A percentile compares a stretch with the other conserved stretches of the same genome.
These are phyloP conservation scores for Euphorbia pulcherrima DNA, from an alignment of 345 rosid species.

Conservation along the genomic window DNA sequence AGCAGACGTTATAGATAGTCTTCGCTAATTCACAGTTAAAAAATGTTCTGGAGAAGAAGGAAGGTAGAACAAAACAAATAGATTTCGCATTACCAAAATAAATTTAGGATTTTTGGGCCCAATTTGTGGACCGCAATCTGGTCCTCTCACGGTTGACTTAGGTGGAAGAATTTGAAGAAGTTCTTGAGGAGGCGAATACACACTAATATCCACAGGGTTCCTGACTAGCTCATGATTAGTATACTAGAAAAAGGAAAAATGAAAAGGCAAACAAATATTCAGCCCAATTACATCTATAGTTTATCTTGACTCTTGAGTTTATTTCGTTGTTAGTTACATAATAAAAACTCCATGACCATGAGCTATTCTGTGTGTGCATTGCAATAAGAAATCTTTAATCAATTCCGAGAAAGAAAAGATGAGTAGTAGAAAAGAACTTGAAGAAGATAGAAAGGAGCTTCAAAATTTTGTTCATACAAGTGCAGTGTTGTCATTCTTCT, in stretches of 20 bases:
- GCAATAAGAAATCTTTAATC: too few relatives aligned
- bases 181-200: constrained; percentile 65
- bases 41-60: not conserved
- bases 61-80: not conserved
- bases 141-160: constrained; percentile 61
- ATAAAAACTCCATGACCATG: too few relatives aligned
- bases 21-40: not conserved
- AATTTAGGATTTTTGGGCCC: constrained; percentile 91
- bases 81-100: constrained; percentile 41
- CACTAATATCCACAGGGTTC: constrained; percentile 50
- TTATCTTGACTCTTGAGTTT: too few relatives aligned
- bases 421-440: too few relatives aligned
- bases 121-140: constrained; percentile 70
- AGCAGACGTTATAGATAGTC: not conserved
- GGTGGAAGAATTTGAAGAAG: constrained; percentile 87
- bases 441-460: too few relatives aligned
- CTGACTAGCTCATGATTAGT: constrained; percentile 49
- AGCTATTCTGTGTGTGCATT: too few relatives aligned
- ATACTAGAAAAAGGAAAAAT: not conserved
- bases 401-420: too few relatives aligned
- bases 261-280: not conserved
- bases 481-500: too few relatives aligned
- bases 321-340: too few relatives aligned
- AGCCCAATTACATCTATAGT: too few relatives aligned
- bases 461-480: too few relatives aligned